A percentile compares a stretch with the other conserved stretches of the same genome.
phyloP scores from a whole-genome alignment of 495 filamentous ascomycete genomes.

The Lasiosphaeria miniovina region DNA sequence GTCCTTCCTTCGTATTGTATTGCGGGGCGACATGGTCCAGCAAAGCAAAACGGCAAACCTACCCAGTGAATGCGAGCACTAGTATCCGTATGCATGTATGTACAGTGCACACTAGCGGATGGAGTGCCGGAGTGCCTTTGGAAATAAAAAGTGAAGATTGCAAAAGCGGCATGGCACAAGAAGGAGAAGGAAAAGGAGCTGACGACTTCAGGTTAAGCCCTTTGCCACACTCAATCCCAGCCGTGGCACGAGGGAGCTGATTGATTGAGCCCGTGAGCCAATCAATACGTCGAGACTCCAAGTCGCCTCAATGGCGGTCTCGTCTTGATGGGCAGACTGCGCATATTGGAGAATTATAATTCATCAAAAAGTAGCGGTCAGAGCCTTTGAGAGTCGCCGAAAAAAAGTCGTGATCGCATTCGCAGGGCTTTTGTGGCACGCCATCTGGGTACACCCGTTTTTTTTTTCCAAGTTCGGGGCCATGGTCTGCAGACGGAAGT shows the following conservation, averaged over 20 bases:
- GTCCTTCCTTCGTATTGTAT: no score
- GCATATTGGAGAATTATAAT: not conserved
- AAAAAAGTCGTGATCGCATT: not conserved
- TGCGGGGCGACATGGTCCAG: no score
- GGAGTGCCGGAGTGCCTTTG: no score
- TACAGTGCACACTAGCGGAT: no score
- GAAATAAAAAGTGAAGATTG: not conserved
- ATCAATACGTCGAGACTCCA: conserved; percentile 17
- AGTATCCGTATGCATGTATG: no score
- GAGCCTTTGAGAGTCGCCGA: not conserved
- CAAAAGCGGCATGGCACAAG: not conserved
- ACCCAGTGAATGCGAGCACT: no score
- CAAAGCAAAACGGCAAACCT: no score
- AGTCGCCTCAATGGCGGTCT: conserved; percentile 32
- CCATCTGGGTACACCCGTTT: not conserved
- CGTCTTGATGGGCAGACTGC: not conserved
- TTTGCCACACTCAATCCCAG: conserved; percentile 8
- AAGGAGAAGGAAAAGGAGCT: not conserved
- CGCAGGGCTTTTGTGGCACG: not conserved
- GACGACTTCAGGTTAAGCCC: not conserved
- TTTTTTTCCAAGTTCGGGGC: no score
- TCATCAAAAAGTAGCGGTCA: conserved; percentile 7
- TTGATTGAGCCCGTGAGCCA: conserved; percentile 14
- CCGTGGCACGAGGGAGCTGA: conserved; percentile 17
- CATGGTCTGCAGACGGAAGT: no score